Evolutionary conservation across 2,329 filamentous ascomycete species (phyloP), one percentile per base, ranked within the genome.

Genomic region (Cladophialophora immunda): DNA sequence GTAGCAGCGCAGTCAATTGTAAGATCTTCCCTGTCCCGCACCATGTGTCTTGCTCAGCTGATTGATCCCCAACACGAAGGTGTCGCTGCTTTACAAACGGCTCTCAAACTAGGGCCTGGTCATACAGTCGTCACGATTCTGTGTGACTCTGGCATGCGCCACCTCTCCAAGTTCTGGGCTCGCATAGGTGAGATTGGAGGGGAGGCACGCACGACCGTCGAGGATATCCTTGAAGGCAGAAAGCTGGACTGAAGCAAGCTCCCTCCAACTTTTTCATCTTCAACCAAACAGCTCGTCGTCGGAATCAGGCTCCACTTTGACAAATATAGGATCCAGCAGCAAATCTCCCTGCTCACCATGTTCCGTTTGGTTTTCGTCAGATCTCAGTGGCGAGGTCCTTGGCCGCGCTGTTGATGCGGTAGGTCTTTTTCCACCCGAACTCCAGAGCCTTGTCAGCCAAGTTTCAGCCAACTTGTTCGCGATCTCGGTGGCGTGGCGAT

Each of bases 1-100:
- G 94, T 77, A 97, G 93, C 77, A 97, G 92, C 78, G 91, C 94
- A n/a, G 94, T 99, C 60, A 99, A 99, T 78, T 97, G 94, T 84
- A 75, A 78, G 85, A 81, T 27, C 19, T 27, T 50, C 7, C 19
- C 19, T 5, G 11, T 50, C 17, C 45, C 11, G 19, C 22, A 0
- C 19, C 19, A 25, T 27, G 45, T 25, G 3, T 50, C 45, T 13
- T 30, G 15, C 60, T 64, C 29, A n/a, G 27, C 62, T 63, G 36
- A 50, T 60, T 50, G 45, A 41, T 50, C 67, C 60, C 36, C 58
- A 62, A 29, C 60, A 38, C 54, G 62, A 64, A 84, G 82, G 82
- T 65, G 80, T 83, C 68, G 82, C 82, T 32, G 81, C 82, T 19
- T 78, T 83, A 11, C 81, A 79, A 70, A 81, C 79, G 9, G 82